Base-by-base conservation (phyloP, 305 asterid genomes). In the Vinca major region DNA sequence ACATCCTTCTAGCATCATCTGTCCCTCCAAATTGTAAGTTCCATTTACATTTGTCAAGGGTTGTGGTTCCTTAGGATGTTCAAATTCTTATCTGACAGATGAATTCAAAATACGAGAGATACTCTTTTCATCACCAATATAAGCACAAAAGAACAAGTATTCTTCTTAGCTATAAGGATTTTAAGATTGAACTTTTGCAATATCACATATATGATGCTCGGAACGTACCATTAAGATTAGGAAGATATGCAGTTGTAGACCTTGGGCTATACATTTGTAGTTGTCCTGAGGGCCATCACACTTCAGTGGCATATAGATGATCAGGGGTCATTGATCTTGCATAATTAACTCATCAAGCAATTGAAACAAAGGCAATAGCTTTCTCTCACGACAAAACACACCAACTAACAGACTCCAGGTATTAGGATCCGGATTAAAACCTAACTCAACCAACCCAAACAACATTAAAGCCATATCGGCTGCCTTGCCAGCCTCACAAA, bases 401-500 rank as follows among this genome's bases (percentile, higher is more conserved):
- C 85, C 95, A 40, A 92, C 71, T 63, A 92, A 74, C 78, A 78
- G 39, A 70, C 78, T 75, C 98, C 98, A 92, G 20, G 95, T 84
- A 56, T 21, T 36, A 40, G 85, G 80, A 62, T 83, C 86, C 10
- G 98, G 98, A 75, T 79, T 86, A 73, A 88, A 88, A 40, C 89
- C 86, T 79, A 70, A 74, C 66, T 79, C 87, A 7, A 76, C 76
- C 78, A 92, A 79, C 39, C 93, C 88, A 77, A 78, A 77, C 75
- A 83, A 71, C 17, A 80, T 44, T 58, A 63, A 51, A 57, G 83
- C 85, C 71, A 95, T 91, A 75, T 83, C 87, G 43, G 77, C 80
- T 19, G 73, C 93, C 68, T 79, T 90, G 63, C 95, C 93, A 9
- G 80, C 87, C 73, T 80, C 75, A 63, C 97, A 90, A 33, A 86